Evolutionary conservation across 192 early-diverging fungal genomes (phyloP), one percentile per base, ranked within the genome.

Genomic region (Linnemannia zychae): DNA sequence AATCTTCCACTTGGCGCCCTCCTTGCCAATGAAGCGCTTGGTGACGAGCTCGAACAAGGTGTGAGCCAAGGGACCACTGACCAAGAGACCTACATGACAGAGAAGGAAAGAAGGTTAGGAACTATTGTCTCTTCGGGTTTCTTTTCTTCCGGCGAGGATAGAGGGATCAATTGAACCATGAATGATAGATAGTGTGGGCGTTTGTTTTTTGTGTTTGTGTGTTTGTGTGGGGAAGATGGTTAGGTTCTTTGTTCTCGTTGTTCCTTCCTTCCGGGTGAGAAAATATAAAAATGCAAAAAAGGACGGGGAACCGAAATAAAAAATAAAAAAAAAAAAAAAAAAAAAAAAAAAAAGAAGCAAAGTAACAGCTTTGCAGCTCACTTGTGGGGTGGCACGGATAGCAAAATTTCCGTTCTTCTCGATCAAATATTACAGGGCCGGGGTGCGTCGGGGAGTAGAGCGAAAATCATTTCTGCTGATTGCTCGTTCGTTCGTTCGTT

Each of bases 21-120:
- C 90, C 69, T 94, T 93, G 67, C 91, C 91, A 60, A 91, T 88
- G 90, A 97, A 96, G 49, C 93, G 89, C 77, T 90, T 94, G 79
- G 94, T 93, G 82, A 97, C 87, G 53, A 91, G 75, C 67, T 93
- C 93, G 89, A 95, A 98, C 78, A 97, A 81, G 49, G 90, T 90
- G 81, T 98, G 97, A 40, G 93, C 94, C 74, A 98, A 87, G 67
- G 97, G 97, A 17, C 96, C 97, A 69, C 91, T 92, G 77, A 98
- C 86, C 65, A 95, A 87, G 72, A 96, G 88, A 68, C 97, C 94
- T 93, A 71, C 11, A 68, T 49, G 46, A 31, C 40, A 74, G 20
- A 44, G 49, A 52, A 57, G 2, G 49, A 38, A 37, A 77, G 44
- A 77, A 22, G 7, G n/a, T 24, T n/a, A 57, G 52, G 52, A 57